A percentile compares a stretch with the other conserved stretches of the same genome.
phyloP scores from a whole-genome alignment of 1,284 basidiomycete species.

The Cutaneotrichosporon spelunceum region DNA sequence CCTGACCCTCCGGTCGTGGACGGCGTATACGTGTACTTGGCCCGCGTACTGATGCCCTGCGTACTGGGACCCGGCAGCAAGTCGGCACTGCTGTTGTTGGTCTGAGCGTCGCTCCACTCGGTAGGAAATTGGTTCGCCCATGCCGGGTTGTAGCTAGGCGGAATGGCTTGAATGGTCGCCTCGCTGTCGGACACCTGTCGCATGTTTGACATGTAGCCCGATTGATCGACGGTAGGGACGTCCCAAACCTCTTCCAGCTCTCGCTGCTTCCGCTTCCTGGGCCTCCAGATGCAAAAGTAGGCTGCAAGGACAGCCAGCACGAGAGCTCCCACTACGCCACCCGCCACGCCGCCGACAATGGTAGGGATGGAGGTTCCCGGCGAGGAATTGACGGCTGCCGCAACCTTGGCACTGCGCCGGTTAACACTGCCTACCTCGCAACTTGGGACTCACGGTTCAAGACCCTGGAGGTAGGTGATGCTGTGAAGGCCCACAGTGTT shows the following conservation, averaged over 20 bases:
- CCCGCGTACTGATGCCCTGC: too few relatives aligned
- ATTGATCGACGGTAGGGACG: neutral
- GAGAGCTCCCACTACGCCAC: neutral
- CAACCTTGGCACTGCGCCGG: neutral
- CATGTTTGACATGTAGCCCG: neutral
- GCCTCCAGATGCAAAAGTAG: constrained; percentile 7
- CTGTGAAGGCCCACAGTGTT: neutral
- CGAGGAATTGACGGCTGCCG: neutral
- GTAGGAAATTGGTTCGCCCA: neutral
- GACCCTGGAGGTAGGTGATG: neutral
- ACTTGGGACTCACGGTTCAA: neutral
- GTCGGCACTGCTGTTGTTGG: neutral
- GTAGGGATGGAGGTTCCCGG: neutral
- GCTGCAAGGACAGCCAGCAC: neutral
- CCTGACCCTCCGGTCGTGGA: too few relatives aligned
- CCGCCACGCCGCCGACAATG: neutral
- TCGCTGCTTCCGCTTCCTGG: neutral
- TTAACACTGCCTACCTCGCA: neutral
- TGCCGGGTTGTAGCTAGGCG: neutral
- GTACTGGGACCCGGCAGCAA: neutral
- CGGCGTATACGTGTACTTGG: too few relatives aligned
- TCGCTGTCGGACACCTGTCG: neutral
- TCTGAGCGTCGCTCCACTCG: neutral
- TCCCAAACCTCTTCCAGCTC: neutral
- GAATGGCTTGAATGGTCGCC: neutral